A percentile compares a stretch with the other conserved stretches of the same genome.
phyloP scores from a whole-genome alignment of 371 early-diverging fungal genomes.

The Mortierella sp. region DNA sequence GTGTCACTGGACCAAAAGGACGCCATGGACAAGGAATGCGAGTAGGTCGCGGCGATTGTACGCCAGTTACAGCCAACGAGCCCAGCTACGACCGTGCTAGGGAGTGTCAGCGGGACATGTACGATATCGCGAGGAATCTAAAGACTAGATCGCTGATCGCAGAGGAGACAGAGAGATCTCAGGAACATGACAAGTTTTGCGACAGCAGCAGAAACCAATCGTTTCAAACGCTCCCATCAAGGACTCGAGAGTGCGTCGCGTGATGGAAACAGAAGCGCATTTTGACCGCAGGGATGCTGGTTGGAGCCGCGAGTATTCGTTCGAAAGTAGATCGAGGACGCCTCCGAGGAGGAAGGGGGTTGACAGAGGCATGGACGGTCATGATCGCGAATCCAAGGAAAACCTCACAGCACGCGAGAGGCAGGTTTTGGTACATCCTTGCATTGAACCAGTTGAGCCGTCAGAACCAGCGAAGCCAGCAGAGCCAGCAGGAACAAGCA shows the following conservation, averaged over 20 bases:
- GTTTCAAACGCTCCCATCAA: conserved; percentile 1
- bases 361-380: too few relatives aligned
- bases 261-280: conserved; percentile 18
- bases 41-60: neutral
- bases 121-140: conserved; percentile 24
- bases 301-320: conserved; percentile 6
- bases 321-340: conserved; percentile 5
- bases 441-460: too few relatives aligned
- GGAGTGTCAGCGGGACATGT: conserved; percentile 14
- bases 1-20: neutral
- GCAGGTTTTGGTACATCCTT: neutral
- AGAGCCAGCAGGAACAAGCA: too few relatives aligned
- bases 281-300: conserved; percentile 23
- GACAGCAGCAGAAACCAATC: conserved; percentile 11
- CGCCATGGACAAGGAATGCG: neutral
- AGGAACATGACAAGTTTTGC: conserved; percentile 14
- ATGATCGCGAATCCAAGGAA: conserved; percentile 16
- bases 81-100: conserved; percentile 2
- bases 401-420: neutral
- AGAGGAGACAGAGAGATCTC: conserved; percentile 12
- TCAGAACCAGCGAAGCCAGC: too few relatives aligned
- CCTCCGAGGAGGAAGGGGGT: conserved; percentile 18
- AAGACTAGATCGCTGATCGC: conserved; percentile 2
- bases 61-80: neutral
- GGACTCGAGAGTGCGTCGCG: conserved; percentile 8